Conservation (phyloP, 2,329 filamentous ascomycete genomes). For the Emmonsiellopsis sp. region DNA sequence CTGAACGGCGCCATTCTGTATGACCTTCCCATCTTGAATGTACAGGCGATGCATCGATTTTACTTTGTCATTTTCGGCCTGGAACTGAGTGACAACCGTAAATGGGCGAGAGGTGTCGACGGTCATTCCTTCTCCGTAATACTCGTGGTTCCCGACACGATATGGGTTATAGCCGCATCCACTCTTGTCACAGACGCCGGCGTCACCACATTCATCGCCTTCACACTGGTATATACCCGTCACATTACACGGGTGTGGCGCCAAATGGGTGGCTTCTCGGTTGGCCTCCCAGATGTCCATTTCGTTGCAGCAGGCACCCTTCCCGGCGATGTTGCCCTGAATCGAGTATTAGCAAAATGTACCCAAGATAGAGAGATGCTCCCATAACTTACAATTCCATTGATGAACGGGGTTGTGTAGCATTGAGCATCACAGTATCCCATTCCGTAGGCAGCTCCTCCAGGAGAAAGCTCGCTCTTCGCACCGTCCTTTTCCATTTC, state of each 20-base stretch:
- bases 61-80: slow-evolving; percentile 39
- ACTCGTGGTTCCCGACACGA: slow-evolving; percentile 52
- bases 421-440: slow-evolving; percentile 56
- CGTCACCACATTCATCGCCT: slow-evolving; percentile 39
- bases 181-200: slow-evolving; percentile 54
- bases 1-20: slow-evolving; percentile 42
- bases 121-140: slow-evolving; percentile 50
- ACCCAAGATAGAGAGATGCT: background rate
- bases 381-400: background rate
- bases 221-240: slow-evolving; percentile 41
- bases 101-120: slow-evolving; percentile 51
- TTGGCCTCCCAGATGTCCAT: slow-evolving; percentile 64
- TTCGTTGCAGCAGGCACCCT: slow-evolving; percentile 55
- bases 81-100: slow-evolving; percentile 59
- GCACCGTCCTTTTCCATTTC: slow-evolving; percentile 54
- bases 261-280: slow-evolving; percentile 50
- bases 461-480: slow-evolving; percentile 42
- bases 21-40: slow-evolving; percentile 50
- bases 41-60: slow-evolving; percentile 53
- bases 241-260: slow-evolving; percentile 52
- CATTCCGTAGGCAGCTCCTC: slow-evolving; percentile 49
- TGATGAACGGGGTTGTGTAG: slow-evolving; percentile 10
- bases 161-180: slow-evolving; percentile 61
- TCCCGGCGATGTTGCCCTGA: slow-evolving; percentile 41
- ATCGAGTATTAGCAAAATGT: background rate